These are phyloP conservation scores for Bryoglossum gracile DNA, from an alignment of 495 filamentous ascomycete species.

Conservation along the genomic window DNA sequence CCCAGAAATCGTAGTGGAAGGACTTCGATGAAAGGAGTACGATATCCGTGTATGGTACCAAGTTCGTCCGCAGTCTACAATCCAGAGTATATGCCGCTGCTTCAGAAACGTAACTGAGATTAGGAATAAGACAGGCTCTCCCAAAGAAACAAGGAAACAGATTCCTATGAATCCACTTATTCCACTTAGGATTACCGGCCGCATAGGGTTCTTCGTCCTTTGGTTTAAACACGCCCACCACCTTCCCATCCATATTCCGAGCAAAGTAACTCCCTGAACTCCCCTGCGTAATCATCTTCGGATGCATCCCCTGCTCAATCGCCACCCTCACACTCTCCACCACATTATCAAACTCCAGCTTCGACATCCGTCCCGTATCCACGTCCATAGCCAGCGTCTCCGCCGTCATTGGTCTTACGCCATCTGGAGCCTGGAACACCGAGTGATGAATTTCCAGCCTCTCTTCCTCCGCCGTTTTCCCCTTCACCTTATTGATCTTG, in stretches of 20 bases:
- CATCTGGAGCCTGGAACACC: conserved; percentile 88
- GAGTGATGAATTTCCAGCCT: conserved; percentile 94
- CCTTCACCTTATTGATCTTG: conserved; percentile 75
- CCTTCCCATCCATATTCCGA: conserved; percentile 80
- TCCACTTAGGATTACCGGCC: conserved; percentile 88
- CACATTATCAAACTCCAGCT: conserved; percentile 74
- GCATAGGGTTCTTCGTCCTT: conserved; percentile 99
- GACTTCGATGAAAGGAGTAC: conserved; percentile 92
- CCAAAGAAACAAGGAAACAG: conserved; percentile 97
- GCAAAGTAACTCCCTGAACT: conserved; percentile 98
- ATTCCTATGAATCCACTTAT: conserved; percentile 91
- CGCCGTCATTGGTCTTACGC: conserved; percentile 67
- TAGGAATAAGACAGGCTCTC: conserved; percentile 91
- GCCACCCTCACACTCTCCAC: conserved; percentile 86
- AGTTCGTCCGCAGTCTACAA: conserved; percentile 76
- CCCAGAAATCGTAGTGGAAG: conserved; percentile 98
- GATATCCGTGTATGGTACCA: conserved; percentile 95
- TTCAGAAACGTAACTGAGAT: conserved; percentile 98
- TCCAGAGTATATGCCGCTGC: conserved; percentile 95
- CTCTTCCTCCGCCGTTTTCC: conserved; percentile 68
- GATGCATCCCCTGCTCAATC: conserved; percentile 88
- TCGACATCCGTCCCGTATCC: conserved; percentile 53
- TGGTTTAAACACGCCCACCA: conserved; percentile 96
- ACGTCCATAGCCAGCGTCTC: conserved; percentile 54
- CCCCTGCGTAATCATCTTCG: conserved; percentile 91